A percentile compares a stretch with the other conserved stretches of the same genome.
Conservation (phyloP, 140 eudicot species). For the Flaveria floridana region DNA sequence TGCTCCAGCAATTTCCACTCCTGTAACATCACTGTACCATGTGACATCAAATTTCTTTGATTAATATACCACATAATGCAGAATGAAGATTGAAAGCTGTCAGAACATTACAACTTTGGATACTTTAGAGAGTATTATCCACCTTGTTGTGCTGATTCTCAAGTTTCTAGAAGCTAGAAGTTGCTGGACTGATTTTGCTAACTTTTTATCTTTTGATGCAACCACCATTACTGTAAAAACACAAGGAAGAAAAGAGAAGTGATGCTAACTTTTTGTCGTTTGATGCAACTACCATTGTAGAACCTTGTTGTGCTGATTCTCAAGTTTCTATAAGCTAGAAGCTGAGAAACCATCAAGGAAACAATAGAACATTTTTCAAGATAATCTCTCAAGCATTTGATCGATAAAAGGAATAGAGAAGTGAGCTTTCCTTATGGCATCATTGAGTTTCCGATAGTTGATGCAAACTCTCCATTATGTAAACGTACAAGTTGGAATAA, state of each 20-base stretch:
- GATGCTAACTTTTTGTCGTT: no score
- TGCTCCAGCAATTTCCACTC: slow-evolving; percentile 99
- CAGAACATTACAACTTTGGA: background rate
- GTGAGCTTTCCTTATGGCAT: no score
- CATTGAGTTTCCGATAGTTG: no score
- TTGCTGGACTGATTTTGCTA: slow-evolving; percentile 88
- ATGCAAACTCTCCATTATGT: no score
- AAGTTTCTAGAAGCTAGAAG: slow-evolving; percentile 84
- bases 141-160: slow-evolving; percentile 93
- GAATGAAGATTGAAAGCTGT: background rate
- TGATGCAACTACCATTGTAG: no score
- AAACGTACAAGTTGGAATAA: no score
- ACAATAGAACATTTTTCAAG: no score
- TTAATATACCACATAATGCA: background rate
- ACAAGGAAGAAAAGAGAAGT: slow-evolving; percentile 27
- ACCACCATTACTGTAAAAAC: slow-evolving; percentile 81
- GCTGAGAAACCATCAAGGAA: no score
- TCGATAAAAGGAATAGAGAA: no score
- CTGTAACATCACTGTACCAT: slow-evolving; percentile 96
- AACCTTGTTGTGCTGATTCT: slow-evolving; percentile 88
- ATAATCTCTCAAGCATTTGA: no score
- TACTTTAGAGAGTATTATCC: slow-evolving; percentile 11
- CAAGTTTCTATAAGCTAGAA: slow-evolving; percentile 77
- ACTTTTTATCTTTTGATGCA: slow-evolving; percentile 85
- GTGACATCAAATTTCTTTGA: slow-evolving; percentile 7